Base-by-base conservation (phyloP, 176 grass and related monocot genomes). In the Hordeum marinum region DNA sequence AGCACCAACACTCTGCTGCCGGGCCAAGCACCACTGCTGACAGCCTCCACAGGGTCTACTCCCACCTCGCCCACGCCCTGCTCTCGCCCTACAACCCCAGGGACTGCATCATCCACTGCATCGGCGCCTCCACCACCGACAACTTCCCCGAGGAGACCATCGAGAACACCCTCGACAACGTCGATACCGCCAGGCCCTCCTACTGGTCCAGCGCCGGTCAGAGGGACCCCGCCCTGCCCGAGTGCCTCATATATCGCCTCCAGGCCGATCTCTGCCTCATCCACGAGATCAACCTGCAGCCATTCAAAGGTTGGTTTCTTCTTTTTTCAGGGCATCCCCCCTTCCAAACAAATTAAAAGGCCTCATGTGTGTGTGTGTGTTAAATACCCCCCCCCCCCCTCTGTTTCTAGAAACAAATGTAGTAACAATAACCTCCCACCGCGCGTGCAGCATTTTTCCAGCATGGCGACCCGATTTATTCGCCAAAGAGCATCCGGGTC, bases 81-180 rank as follows among this genome's bases (percentile, higher is more conserved):
- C 25, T 88, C 83, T 26, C 84, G 1, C 61, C 45, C 3, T 61
- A 68, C 43, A 45, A 18, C 42, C 17, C 13, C 39, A 83, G 11
- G 50, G 77, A 84, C 48, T 90, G 90, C 76, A 82, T 89, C 83
- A 42, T 27, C 63, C 46, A 63, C 34, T 86, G 88, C 70, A 90
- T 92, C 1, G 81, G 83, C 34, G 94, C 94, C n/a, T 95, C 94
- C 7, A 95, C 76, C 59, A 95, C 90, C 21, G 94, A 93, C 79
- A 89, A 87, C 63, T 92, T 86, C 66, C 90, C 86, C 1, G 66
- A 91, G 34, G 94, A 95, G 77, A 91, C 43, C 80, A 91, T 95
- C 55, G 71, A 84, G 61, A 90, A 95, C 66, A 92, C 90, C 15
- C 83, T 95, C 21, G 85, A 90, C 63, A 11, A 13, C 18, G 55